Percentiles rank a stretch among this genome's conserved stretches.
Conservation (phyloP, 2,329 filamentous ascomycete genomes). For the Diplocarpon rosae region DNA sequence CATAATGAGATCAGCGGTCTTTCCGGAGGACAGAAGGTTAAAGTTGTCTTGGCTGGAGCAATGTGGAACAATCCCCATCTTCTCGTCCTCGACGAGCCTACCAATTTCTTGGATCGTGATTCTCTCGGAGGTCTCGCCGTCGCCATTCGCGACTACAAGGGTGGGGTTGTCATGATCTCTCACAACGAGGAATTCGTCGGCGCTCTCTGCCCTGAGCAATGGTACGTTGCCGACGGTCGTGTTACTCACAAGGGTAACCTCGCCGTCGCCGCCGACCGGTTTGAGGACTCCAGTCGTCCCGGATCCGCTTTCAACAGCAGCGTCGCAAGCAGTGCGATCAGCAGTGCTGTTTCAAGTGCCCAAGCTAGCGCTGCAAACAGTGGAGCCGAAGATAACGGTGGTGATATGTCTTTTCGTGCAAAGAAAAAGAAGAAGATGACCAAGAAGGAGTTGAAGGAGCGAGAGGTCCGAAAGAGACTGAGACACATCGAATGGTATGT, state of each 20-base stretch:
- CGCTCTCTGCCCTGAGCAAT: conserved; percentile 89
- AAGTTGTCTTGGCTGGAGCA: conserved; percentile 89
- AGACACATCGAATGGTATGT: conserved; percentile 65
- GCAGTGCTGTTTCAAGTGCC: conserved; percentile 42
- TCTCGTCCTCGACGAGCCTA: conserved; percentile 94
- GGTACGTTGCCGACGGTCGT: conserved; percentile 82
- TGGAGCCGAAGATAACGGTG: conserved; percentile 71
- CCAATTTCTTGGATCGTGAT: conserved; percentile 98
- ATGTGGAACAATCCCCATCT: conserved; percentile 99
- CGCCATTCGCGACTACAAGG: conserved; percentile 95
- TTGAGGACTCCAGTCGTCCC: conserved; percentile 67
- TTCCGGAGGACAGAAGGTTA: conserved; percentile 96
- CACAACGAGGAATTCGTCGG: conserved; percentile 99
- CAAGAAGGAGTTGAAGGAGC: conserved; percentile 89
- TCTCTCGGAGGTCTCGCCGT: conserved; percentile 94
- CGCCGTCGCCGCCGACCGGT: conserved; percentile 66
- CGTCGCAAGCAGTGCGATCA: conserved; percentile 47
- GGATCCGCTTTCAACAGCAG: conserved; percentile 49
- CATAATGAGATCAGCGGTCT: conserved; percentile 97
- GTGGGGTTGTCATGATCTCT: conserved; percentile 97
- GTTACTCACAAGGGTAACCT: conserved; percentile 74
- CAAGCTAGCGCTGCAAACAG: conserved; percentile 60
- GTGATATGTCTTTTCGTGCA: conserved; percentile 76
- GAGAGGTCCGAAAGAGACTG: conserved; percentile 74
- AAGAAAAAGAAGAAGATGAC: conserved; percentile 99